Base-by-base conservation (phyloP, 176 grass and related monocot genomes). In the Ensete ventricosum region DNA sequence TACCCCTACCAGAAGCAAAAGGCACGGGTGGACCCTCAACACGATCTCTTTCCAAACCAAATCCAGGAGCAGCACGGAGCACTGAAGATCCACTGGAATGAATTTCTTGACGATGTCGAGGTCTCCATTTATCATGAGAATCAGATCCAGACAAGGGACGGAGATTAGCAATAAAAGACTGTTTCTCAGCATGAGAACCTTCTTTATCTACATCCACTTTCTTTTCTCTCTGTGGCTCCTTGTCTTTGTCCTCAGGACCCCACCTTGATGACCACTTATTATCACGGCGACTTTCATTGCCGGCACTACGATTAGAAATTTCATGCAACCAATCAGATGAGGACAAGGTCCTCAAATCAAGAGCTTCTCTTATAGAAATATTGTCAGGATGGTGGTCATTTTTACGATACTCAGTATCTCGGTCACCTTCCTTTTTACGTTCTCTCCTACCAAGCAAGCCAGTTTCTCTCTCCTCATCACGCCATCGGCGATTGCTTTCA, bases 111-210 rank as follows among this genome's bases (percentile, higher is more conserved):
- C 96, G 88, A 76, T 99, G 96, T 51, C 96, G 88, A 72, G 91
- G 96, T 25, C 91, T 90, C 96, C 96, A 99, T 85, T 92, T 99
- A 85, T 99, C 96, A 80, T 88, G 91, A 43, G 96, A 99, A 76
- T 99, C 96, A 3, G 88, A 80, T 65, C 89, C 88, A 66, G 75
- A 14, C 10, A 66, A 52, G 10, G 75, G 62, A 23, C 75, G 75
- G 21, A 77, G 75, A 49, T 8, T 65, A 52, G 59, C 59, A 65
- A 52, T 23, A 77, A 77, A 77, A 26, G 75, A 77, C 49, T 77
- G 75, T 53, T 77, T 77, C 50, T 77, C 75, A 25, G 24, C 21
- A 64, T 53, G 49, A 52, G 60, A 64, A 26, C 65, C 75, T 12
- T 89, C 88, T 78, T 85, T 88, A 14, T 91, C 86, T 21, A 65